Base-by-base conservation (phyloP, 2,329 filamentous ascomycete species). In the Aspergillus costaricaensis region DNA sequence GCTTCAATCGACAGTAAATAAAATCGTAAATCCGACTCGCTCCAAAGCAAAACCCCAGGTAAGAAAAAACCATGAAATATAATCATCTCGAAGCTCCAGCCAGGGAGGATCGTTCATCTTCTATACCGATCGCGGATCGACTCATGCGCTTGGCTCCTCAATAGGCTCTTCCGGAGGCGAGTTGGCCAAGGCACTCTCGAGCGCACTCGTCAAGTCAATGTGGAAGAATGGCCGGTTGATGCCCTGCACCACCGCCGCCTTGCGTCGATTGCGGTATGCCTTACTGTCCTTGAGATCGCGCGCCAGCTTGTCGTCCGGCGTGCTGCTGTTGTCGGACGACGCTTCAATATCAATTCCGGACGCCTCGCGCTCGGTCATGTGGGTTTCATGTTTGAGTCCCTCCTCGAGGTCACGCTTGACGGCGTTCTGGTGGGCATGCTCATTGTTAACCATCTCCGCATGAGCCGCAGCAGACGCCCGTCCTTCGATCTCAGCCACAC, bases 151-250 rank as follows among this genome's bases (percentile, higher is more conserved):
- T 15, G 56, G 32, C 38, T 49, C 51, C 23, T 49, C 14, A 32
- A 57, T 47, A 38, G 60, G 57, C 56, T 64, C 62, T 48, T 60
- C 59, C 27, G 69, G 66, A 76, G 91, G 86, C 0, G 91, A 85
- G 67, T 96, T 96, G 30, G 88, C 86, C 68, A 97, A 86, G 2
- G 92, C 94, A 68, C 89, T 92, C 76, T 97, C 91, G 67, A 98
- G 77, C 6, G 95, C 95, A 70, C 88, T 92, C 4, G 91, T 95
- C 55, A 98, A 79, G 74, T 98, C 95, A 56, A 96, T 86, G 73
- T 99, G 95, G 85, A 99, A 98, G 67, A 97, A 85, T 4, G 95
- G 94, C 67, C 91, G 81, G 76, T 96, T 95, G 64, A 96, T 80
- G n/a, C 94, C 91, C 66, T 93, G 89, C 15, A 98, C 88, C 4